Evolutionary conservation across 1,139 yeast species (phyloP), one percentile per base, ranked within the genome.

Genomic region (Casaregolazyma lundiana): DNA sequence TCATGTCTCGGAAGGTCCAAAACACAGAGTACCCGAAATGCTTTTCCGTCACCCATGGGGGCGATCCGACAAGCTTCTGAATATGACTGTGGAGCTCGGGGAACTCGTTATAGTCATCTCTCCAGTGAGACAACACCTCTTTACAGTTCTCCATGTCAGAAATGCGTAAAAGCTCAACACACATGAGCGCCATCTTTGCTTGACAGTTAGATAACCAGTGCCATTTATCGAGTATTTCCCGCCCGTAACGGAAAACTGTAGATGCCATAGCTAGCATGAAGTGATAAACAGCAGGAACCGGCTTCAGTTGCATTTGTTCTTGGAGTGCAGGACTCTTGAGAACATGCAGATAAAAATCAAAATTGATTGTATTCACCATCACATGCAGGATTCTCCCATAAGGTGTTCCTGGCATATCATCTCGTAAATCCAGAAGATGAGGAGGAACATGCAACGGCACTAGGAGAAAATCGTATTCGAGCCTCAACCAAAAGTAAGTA

Each of bases 1-100:
- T 19, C 43, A 48, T 39, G 29, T 48, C 51, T 38, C 51, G 29
- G 35, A 45, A 48, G 5, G 51, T 48, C 51, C 51, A 48, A 30
- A 45, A 48, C 9, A 48, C 49, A 16, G 49, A 46, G 29, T 48
- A 45, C 9, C 48, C 51, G 30, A 41, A 44, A 34, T 47, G 41
- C 38, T 44, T 36, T 24, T 45, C 48, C 2, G 41, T 45, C 2
- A 38, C 30, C 48, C 46, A 43, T 2, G 48, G 46, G 3, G 38
- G 40, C 11, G 26, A 17, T 16, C 50, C 50, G 3, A 44, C 44
- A 4, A 35, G 24, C 9, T 11, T 2, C 9, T 20, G 35, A n/a
- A 48, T 44, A 11, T 34, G 21, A n/a, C 22, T 13, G n/a, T 34
- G 35, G 4, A 48, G 37, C 26, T 39, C 40, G 13, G 42, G 35